A percentile compares a stretch with the other conserved stretches of the same genome.
Evolutionary conservation across 202 grass and related monocot genomes (phyloP).

Genomic region (Eragrostis tef): DNA sequence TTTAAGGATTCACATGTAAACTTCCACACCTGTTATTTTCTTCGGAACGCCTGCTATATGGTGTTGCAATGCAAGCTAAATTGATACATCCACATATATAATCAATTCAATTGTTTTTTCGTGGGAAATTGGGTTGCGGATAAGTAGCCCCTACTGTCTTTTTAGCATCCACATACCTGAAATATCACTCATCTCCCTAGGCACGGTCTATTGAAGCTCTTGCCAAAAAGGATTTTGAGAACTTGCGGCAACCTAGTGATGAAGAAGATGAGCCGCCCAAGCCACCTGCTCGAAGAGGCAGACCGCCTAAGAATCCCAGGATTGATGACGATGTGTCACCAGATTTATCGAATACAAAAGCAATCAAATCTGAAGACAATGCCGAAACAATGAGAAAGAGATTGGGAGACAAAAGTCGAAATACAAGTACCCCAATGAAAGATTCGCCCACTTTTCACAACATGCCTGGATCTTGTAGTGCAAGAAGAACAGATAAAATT

Average conservation of each 20-base stretch:
- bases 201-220: conserved; percentile 81
- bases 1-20: conserved; percentile 19
- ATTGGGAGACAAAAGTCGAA: conserved; percentile 41
- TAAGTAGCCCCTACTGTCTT: conserved; percentile 22
- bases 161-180: conserved; percentile 27
- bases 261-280: conserved; percentile 60
- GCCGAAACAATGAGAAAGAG: conserved; percentile 53
- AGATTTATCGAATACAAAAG: conserved; percentile 60
- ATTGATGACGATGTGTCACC: conserved; percentile 39
- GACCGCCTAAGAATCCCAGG: conserved; percentile 61
- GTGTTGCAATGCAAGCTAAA: conserved; percentile 4
- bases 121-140: conserved; percentile 1
- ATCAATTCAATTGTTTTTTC: background rate
- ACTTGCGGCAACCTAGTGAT: conserved; percentile 65
- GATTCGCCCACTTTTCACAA: conserved; percentile 42
- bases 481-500: conserved; percentile 57
- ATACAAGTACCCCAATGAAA: conserved; percentile 48
- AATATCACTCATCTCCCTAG: conserved; percentile 44
- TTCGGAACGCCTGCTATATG: conserved; percentile 18
- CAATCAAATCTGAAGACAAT: conserved; percentile 49
- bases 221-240: conserved; percentile 89
- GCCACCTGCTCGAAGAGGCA: conserved; percentile 62
- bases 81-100: background rate
- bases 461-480: conserved; percentile 36
- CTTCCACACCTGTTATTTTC: background rate